phyloP scores from a whole-genome alignment of 352 stramenopile species.

The Globisporangium alternatum region DNA sequence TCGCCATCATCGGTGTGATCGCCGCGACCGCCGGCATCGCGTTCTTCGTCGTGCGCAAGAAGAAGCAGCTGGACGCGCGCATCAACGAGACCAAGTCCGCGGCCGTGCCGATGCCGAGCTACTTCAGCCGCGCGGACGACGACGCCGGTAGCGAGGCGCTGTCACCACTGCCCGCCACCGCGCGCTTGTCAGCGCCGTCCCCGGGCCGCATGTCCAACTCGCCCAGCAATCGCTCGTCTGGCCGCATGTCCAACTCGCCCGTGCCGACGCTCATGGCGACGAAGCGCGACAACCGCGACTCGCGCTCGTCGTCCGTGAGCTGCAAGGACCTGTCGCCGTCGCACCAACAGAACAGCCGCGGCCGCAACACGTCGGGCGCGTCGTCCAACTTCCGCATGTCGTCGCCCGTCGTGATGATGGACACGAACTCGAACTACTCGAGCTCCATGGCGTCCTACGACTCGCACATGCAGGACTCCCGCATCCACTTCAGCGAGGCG shows the following conservation, averaged over 20 bases:
- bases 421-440: slow-evolving; percentile 27
- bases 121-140: slow-evolving; percentile 37
- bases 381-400: slow-evolving; percentile 33
- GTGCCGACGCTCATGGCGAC: slow-evolving; percentile 44
- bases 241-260: slow-evolving; percentile 34
- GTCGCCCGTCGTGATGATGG: slow-evolving; percentile 44
- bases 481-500: slow-evolving; percentile 73
- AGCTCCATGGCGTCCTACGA: slow-evolving; percentile 27
- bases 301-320: slow-evolving; percentile 48
- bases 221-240: slow-evolving; percentile 11
- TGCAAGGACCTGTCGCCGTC: slow-evolving; percentile 31
- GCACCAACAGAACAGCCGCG: slow-evolving; percentile 10
- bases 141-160: slow-evolving; percentile 26
- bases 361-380: slow-evolving; percentile 17
- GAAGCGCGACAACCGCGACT: slow-evolving; percentile 31
- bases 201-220: slow-evolving; percentile 31
- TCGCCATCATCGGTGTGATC: slow-evolving; percentile 45
- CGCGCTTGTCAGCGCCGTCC: slow-evolving; percentile 12
- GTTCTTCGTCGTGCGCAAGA: slow-evolving; percentile 55
- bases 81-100: slow-evolving; percentile 40
- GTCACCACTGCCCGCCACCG: slow-evolving; percentile 25
- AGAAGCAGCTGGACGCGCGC: slow-evolving; percentile 35
- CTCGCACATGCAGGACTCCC: slow-evolving; percentile 42
- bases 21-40: slow-evolving; percentile 39
- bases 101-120: slow-evolving; percentile 30